These are phyloP conservation scores for Didymella pinodella DNA, from an alignment of 2,329 filamentous ascomycete species.

Conservation along the genomic window DNA sequence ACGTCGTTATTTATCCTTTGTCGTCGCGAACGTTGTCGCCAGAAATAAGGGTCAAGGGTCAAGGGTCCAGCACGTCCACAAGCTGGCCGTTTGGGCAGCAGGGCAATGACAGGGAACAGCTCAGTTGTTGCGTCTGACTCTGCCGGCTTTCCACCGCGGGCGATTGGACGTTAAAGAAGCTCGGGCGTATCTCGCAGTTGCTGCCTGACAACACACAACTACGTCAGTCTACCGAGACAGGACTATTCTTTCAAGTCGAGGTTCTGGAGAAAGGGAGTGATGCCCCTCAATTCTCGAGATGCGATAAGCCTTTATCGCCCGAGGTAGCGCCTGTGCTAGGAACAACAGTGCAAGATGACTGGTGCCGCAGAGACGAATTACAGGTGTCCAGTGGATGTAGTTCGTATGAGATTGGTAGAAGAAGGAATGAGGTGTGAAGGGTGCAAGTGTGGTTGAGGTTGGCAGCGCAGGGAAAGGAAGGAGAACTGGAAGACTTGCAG, in stretches of 20 bases:
- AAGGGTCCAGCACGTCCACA: conserved; percentile 31
- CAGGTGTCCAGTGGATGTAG: neutral
- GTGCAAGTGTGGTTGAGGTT: conserved; percentile 8
- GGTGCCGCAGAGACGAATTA: conserved; percentile 14
- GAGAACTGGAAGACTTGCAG: conserved; percentile 22
- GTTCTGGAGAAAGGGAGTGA: conserved; percentile 23
- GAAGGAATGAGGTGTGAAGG: neutral
- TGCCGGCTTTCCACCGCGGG: conserved; percentile 29
- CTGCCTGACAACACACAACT: conserved; percentile 43
- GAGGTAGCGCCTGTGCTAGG: conserved; percentile 39
- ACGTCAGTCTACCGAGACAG: conserved; percentile 15
- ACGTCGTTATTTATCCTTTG: conserved; percentile 41
- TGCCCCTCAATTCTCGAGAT: conserved; percentile 34
- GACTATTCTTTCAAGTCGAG: conserved; percentile 15
- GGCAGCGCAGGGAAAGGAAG: conserved; percentile 21
- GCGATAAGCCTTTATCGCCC: conserved; percentile 48
- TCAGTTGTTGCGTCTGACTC: conserved; percentile 33
- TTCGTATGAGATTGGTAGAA: neutral
- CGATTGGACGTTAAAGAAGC: conserved; percentile 42
- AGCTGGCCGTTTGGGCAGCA: conserved; percentile 36
- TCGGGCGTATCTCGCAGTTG: conserved; percentile 35
- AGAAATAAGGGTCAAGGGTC: conserved; percentile 25
- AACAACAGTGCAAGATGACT: conserved; percentile 19
- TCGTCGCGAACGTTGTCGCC: conserved; percentile 31
- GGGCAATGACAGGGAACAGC: conserved; percentile 43